Percentiles rank a stretch among this genome's conserved stretches.
phyloP scores from a whole-genome alignment of 2,329 filamentous ascomycete genomes.

The Trichophyton verrucosum region DNA sequence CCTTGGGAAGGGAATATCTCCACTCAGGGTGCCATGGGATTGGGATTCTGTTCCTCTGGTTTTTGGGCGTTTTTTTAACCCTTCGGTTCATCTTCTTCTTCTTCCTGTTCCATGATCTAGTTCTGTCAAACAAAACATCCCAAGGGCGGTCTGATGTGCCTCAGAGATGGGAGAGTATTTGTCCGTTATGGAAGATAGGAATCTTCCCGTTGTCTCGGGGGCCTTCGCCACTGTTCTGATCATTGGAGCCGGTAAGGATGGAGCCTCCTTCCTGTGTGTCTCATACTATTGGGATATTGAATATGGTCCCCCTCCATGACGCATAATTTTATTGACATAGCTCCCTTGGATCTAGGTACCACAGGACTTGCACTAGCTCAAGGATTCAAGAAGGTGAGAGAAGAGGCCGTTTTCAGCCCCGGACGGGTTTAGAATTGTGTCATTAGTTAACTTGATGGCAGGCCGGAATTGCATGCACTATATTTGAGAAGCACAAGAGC shows the following conservation, averaged over 20 bases:
- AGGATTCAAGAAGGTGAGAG: constrained; percentile 28
- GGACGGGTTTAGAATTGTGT: neutral
- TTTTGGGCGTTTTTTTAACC: neutral
- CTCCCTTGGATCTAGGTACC: constrained; percentile 21
- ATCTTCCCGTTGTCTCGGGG: neutral
- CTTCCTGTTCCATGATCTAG: neutral
- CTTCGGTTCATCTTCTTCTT: no score
- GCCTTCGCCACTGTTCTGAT: constrained; percentile 2
- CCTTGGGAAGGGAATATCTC: neutral
- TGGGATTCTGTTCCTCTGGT: neutral
- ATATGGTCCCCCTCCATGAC: neutral
- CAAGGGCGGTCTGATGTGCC: neutral
- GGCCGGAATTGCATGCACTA: neutral
- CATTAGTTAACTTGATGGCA: constrained; percentile 12
- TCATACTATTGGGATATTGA: neutral
- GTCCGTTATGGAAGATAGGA: neutral
- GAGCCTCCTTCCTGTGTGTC: neutral
- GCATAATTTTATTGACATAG: neutral
- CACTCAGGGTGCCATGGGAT: neutral
- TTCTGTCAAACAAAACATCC: neutral
- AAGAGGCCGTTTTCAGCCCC: neutral
- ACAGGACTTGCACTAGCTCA: constrained; percentile 33
- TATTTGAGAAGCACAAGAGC: constrained; percentile 4
- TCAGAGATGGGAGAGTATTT: neutral
- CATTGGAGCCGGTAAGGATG: constrained; percentile 4